Percentiles rank a stretch among this genome's conserved stretches.
These are phyloP conservation scores for Colletotrichum neosansevieriae DNA, from an alignment of 2,329 filamentous ascomycete species.

Conservation along the genomic window DNA sequence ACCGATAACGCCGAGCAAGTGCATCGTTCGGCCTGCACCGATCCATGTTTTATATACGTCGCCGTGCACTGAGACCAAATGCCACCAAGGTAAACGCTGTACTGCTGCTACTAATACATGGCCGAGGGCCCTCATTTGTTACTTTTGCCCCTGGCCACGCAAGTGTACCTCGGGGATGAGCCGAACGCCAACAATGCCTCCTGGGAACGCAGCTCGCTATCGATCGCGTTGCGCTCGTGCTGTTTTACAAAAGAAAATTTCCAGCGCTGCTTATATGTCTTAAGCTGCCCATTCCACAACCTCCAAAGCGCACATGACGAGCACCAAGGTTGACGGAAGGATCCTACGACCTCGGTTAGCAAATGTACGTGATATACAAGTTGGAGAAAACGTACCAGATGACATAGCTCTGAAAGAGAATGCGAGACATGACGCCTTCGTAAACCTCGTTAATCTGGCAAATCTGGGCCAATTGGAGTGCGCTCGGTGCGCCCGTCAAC, in stretches of 20 bases:
- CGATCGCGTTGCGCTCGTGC: neutral
- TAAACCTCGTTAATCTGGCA: slow-evolving; percentile 98
- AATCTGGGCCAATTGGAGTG: slow-evolving; percentile 95
- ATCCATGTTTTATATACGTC: neutral
- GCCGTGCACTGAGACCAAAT: neutral
- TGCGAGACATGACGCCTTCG: slow-evolving; percentile 91
- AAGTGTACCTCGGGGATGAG: slow-evolving; percentile 9
- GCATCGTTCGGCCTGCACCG: neutral
- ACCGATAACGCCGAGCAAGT: neutral
- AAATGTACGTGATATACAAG: neutral
- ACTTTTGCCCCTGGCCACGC: slow-evolving; percentile 7
- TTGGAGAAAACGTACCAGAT: slow-evolving; percentile 76
- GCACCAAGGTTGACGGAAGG: slow-evolving; percentile 87
- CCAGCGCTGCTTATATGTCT: slow-evolving; percentile 5
- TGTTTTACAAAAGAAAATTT: slow-evolving; percentile 20
- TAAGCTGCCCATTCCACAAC: slow-evolving; percentile 86
- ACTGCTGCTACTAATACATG: slow-evolving; percentile 19
- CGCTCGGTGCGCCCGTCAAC: slow-evolving; percentile 91
- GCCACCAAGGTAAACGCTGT: neutral
- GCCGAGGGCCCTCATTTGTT: slow-evolving; percentile 5
- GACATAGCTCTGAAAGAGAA: slow-evolving; percentile 97
- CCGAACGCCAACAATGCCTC: slow-evolving; percentile 11
- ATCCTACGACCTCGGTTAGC: slow-evolving; percentile 71
- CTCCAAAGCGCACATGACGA: slow-evolving; percentile 93
- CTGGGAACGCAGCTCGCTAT: neutral